A percentile compares a stretch with the other conserved stretches of the same genome.
phyloP scores from a whole-genome alignment of 2,329 filamentous ascomycete genomes.

The Penicillium sp. region DNA sequence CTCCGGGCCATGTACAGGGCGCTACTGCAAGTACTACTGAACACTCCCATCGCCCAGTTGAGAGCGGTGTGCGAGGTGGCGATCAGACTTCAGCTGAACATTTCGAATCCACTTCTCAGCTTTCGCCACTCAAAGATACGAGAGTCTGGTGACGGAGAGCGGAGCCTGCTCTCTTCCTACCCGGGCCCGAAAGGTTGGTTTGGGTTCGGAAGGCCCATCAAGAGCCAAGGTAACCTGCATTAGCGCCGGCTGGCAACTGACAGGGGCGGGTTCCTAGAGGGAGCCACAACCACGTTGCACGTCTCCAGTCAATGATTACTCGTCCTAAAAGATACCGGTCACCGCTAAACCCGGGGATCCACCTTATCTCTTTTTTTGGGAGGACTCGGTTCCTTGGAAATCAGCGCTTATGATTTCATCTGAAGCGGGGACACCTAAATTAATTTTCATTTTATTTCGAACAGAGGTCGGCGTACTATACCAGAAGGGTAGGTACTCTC shows the following conservation, averaged over 20 bases:
- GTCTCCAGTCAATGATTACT: neutral
- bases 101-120: conserved; percentile 4
- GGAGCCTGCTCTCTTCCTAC: conserved; percentile 17
- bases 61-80: conserved; percentile 25
- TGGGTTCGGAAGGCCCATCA: conserved; percentile 32
- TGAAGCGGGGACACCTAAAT: neutral
- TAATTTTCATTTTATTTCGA: neutral
- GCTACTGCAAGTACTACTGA: conserved; percentile 25
- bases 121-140: conserved; percentile 19
- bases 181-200: conserved; percentile 37
- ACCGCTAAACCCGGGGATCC: neutral
- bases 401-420: neutral
- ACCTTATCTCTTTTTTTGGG: neutral
- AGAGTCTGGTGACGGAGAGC: conserved; percentile 20
- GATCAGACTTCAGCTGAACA: conserved; percentile 29
- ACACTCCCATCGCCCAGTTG: neutral
- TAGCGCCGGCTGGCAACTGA: conserved; percentile 35
- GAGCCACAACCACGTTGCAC: conserved; percentile 29
- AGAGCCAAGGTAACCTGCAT: conserved; percentile 39
- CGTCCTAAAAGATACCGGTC: neutral
- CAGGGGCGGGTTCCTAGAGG: conserved; percentile 22
- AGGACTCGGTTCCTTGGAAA: neutral
- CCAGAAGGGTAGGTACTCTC: neutral
- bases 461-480: neutral
- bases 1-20: conserved; percentile 21